Conservation (phyloP, 2,329 filamentous ascomycete genomes). For the Fusarium tanahbumbuense region DNA sequence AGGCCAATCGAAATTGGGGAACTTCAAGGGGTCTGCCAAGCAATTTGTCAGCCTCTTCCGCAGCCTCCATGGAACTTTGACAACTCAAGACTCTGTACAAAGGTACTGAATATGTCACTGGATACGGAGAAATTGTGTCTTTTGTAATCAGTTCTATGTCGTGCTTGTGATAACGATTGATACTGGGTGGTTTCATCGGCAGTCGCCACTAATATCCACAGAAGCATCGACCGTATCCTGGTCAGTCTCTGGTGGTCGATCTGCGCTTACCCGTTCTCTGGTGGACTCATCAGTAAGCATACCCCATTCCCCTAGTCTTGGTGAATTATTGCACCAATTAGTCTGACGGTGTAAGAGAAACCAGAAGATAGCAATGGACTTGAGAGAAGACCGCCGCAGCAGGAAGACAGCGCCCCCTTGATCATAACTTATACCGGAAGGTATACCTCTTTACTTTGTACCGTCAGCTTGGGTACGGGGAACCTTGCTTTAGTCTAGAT, state of each 20-base stretch:
- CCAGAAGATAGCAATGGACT: neutral
- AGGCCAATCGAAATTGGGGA: constrained; percentile 24
- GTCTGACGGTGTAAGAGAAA: neutral
- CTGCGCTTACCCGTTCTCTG: neutral
- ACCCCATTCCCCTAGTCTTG: neutral
- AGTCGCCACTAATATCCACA: neutral
- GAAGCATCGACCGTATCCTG: neutral
- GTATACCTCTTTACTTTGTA: neutral
- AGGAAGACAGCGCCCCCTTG: neutral
- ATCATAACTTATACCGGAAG: neutral
- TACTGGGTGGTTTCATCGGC: too few relatives aligned
- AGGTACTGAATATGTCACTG: neutral
- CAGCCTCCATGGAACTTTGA: neutral
- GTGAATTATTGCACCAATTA: neutral
- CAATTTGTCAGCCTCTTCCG: constrained; percentile 26
- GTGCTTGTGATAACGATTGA: neutral
- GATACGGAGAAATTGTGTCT: too few relatives aligned
- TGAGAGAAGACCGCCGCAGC: neutral
- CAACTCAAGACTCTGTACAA: neutral
- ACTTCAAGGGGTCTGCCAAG: constrained; percentile 11
- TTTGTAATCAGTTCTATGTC: neutral
- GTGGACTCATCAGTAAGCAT: neutral
- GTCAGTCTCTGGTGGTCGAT: neutral
- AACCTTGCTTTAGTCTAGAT: neutral
- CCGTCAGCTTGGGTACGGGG: neutral